Evolutionary conservation across 2,329 filamentous ascomycete genomes (phyloP), one percentile per base, ranked within the genome.

Genomic region (Fusarium gaditjirri): DNA sequence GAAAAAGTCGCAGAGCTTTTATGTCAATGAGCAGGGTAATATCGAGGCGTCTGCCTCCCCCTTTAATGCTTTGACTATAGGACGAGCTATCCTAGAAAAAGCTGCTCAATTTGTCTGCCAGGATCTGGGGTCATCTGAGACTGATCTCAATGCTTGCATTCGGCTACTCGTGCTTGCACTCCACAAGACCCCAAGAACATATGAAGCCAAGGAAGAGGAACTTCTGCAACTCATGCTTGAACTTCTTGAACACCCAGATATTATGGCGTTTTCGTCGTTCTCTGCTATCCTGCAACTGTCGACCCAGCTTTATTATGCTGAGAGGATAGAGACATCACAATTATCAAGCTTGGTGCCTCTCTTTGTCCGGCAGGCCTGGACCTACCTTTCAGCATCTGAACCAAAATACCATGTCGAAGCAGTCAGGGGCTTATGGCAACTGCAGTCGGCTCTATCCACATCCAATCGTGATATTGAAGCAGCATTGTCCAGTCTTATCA

Each of bases 401-500:
- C 94, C 95, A 1, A 97, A 97, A 78, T 97, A 95, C 74, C 96
- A 98, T 78, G 95, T 99, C 36, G 97, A 99, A 83, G 92, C 94
- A 23, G 93, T 97, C 13, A 90, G 93, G 63, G 92, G 91, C 74
- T 84, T 99, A 42, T 97, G 96, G 93, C 90, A 94, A 72, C 84
- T 99, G 56, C 94, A 98, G 75, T 89, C 87, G 29, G 88, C 90
- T 2, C 87, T 97, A 17, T 89, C 91, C 3, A 83, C 87, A 42
- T 83, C 87, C 4, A 91, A 91, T 74, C 90, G 92, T 56, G 89
- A 94, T 49, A 91, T 97, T 8, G 95, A 97, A 80, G 94, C 93
- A 29, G 90, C 93, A 0, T 89, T 97, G 43, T 88, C 90, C 29
- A 86, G 88, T 31, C 82, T 95, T 5, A 91, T 97, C 81, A 86